Conservation (phyloP, 306 rosid genomes). For the Astragalus membranaceus region DNA sequence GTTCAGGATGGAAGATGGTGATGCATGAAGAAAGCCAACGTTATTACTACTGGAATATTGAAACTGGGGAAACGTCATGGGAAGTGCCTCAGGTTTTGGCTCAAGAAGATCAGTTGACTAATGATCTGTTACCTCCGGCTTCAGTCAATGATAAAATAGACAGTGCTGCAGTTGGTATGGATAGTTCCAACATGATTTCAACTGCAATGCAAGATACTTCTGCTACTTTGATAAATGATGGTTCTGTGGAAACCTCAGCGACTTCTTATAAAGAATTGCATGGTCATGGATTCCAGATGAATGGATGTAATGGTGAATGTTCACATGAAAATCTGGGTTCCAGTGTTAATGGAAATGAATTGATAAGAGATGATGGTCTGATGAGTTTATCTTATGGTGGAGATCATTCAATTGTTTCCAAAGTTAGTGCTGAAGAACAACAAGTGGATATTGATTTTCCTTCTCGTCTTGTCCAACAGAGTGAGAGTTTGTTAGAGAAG, state of each 20-base stretch:
- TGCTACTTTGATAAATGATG: slow-evolving; percentile 30
- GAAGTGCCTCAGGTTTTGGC: slow-evolving; percentile 68
- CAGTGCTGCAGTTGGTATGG: slow-evolving; percentile 22
- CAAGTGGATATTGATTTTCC: slow-evolving; percentile 41
- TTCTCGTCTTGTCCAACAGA: slow-evolving; percentile 40
- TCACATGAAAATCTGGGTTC: slow-evolving; percentile 32
- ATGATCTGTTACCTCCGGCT: slow-evolving; percentile 27
- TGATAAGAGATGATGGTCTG: slow-evolving; percentile 16
- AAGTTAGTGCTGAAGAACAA: slow-evolving; percentile 29
- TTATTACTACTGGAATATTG: slow-evolving; percentile 88
- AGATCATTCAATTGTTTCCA: slow-evolving; percentile 19
- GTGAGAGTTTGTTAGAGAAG: slow-evolving; percentile 64
- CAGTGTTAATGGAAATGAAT: slow-evolving; percentile 30
- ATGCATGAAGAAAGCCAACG: slow-evolving; percentile 86
- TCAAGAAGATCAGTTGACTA: slow-evolving; percentile 40
- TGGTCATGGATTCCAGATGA: slow-evolving; percentile 39
- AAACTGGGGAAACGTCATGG: slow-evolving; percentile 98
- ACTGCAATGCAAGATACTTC: slow-evolving; percentile 24
- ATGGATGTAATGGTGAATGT: slow-evolving; percentile 33
- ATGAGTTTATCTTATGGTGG: slow-evolving; percentile 14
- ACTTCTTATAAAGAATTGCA: slow-evolving; percentile 27
- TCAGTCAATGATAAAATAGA: slow-evolving; percentile 27
- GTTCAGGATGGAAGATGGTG: slow-evolving; percentile 84
- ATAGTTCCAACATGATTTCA: slow-evolving; percentile 27
- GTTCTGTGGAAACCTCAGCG: slow-evolving; percentile 14